Evolutionary conservation across 306 rosid genomes (phyloP), one percentile per base, ranked within the genome.

Genomic region (Cyamopsis tetragonoloba): DNA sequence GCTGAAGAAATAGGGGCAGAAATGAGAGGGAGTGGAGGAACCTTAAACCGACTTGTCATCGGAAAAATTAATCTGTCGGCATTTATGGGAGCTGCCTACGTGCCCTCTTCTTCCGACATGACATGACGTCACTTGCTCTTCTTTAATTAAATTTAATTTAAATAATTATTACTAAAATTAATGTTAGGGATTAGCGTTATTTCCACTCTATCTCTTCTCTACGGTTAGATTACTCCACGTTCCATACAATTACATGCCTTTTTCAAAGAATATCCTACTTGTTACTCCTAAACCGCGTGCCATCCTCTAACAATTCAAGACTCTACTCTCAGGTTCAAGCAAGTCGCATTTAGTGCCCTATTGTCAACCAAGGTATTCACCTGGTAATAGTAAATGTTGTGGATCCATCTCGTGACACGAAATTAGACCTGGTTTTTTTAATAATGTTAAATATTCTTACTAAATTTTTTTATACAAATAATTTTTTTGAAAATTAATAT

Each of bases 31-130:
- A 47, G 35, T 43, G 28, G 61, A 50, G 46, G 71, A 62, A 51
- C 48, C 64, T 63, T 47, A 62, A 48, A 54, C 77, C 75, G 77
- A 73, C 75, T 44, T 68, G 9, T 28, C 72, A 39, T 72, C 18
- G 66, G 67, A 70, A 55, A 47, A 73, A 70, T 73, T 53, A 76
- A 75, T 28, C 34, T 80, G 92, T 82, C 84, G 84, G 87, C 76
- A 82, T 70, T 68, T 77, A 57, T 30, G 81, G 87, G 89, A 80
- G 68, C 81, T 56, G 70, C 68, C 47, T 76, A 56, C 76, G 79
- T 72, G 89, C 80, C 84, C 79, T 79, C 65, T 76, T 66, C 44
- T 63, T 75, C 82, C 83, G 85, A 84, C 92, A 87, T 7, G 14
- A 58, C 17, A 19, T 68, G 48, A 71, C 71, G 79, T 68, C 82